Base-by-base conservation (phyloP, 176 grass and related monocot genomes). In the Stipa capillata region DNA sequence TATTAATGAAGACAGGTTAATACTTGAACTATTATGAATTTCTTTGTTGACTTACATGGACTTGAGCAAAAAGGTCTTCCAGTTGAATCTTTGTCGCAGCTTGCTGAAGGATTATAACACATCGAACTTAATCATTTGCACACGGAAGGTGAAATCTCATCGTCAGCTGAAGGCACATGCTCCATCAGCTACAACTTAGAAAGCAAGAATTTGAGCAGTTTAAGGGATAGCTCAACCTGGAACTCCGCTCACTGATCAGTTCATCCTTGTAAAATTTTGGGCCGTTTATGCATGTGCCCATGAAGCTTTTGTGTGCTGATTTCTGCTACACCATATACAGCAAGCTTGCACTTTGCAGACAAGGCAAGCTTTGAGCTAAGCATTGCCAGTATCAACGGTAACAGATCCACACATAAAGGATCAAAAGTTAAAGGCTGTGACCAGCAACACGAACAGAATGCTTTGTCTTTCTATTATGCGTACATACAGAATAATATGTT, bases 201-300 rank as follows among this genome's bases (percentile, higher is more conserved):
- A 57, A 0, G 54, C 4, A 8, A 18, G 31, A 62, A 34, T 35
- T 0, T 6, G 28, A 20, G 10, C 10, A 31, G 31, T 34, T n/a
- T 23, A 36, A 27, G 9, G 9, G 48, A 73, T 28, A 72, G 69
- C 29, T 34, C 18, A 36, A 8, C 48, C 20, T 2, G 25, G 29
- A n/a, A 7, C 44, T n/a, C 20, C 76, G 14, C 59, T 79, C 43
- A 15, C 27, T 7, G 17, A 28, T 16, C 45, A 4, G 60, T 52
- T 79, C 44, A 0, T 66, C 0, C 27, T 15, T 21, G n/a, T n/a
- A 8, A 58, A 58, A 3, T 58, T n/a, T n/a, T 29, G 42, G 68
- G 62, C 33, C 54, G n/a, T 50, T 64, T n/a, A n/a, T n/a, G n/a
- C 78, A 80, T 69, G 78, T 80, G 64, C 6, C 18, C 25, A 25